Evolutionary conservation across 371 early-diverging fungal genomes (phyloP).

Genomic region (Conidiobolus incongruus): DNA sequence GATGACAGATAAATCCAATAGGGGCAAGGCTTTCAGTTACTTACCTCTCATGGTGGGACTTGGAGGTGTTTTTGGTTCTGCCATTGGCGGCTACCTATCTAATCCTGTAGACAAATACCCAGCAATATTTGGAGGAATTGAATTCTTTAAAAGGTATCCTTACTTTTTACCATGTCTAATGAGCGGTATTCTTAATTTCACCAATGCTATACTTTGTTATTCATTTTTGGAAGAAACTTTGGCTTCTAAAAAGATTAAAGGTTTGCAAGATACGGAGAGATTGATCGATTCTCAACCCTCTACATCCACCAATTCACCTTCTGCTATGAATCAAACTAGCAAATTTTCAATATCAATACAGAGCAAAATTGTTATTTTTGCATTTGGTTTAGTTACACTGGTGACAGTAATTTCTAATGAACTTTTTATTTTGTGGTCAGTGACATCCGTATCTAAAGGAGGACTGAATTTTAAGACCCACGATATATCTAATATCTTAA

Average conservation of each 20-base stretch:
- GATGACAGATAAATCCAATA: constrained; percentile 54
- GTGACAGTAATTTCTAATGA: constrained; percentile 55
- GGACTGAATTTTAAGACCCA: constrained; percentile 29
- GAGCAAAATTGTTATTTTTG: no score
- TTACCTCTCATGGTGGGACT: not conserved
- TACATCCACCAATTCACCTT: no score
- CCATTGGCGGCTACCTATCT: constrained; percentile 55
- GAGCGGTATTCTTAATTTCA: no score
- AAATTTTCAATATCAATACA: no score
- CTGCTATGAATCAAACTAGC: no score
- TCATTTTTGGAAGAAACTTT: no score
- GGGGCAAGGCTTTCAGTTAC: constrained; percentile 12
- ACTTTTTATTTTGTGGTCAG: constrained; percentile 37
- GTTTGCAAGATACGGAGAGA: no score
- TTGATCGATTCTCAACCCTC: no score
- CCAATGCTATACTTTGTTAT: no score
- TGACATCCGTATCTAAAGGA: constrained; percentile 19
- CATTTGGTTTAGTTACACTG: no score
- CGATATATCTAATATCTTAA: constrained; percentile 28
- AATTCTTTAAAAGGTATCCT: constrained; percentile 39
- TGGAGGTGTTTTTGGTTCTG: constrained; percentile 27
- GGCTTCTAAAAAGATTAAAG: no score
- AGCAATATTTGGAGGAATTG: constrained; percentile 28
- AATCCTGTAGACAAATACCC: constrained; percentile 50
- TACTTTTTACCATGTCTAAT: constrained; percentile 78